These are phyloP conservation scores for Phytophthora litchii DNA, from an alignment of 352 stramenopile species.

Conservation along the genomic window DNA sequence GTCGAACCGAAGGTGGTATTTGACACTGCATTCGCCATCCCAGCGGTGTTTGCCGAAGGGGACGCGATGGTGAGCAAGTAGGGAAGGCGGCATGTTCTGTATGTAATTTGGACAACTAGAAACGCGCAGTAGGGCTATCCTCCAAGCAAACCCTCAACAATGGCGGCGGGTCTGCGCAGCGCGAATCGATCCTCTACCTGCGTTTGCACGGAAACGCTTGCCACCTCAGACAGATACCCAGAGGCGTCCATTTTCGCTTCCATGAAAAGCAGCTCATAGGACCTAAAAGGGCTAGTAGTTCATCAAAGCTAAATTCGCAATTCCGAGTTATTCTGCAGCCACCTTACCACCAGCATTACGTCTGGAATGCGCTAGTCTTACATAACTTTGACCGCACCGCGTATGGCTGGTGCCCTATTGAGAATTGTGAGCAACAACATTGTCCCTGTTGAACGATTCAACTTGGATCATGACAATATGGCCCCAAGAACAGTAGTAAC, in stretches of 20 bases:
- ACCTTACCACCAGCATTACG: conserved; percentile 18
- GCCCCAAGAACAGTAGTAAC: not conserved
- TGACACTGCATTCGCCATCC: conserved; percentile 9
- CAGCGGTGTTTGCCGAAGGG: conserved; percentile 21
- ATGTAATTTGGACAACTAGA: conserved; percentile 41
- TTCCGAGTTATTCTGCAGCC: conserved; percentile 5
- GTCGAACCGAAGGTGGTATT: not conserved
- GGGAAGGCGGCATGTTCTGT: conserved; percentile 23
- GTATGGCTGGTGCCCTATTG: not conserved
- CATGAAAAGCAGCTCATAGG: conserved; percentile 7
- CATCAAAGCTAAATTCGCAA: conserved; percentile 2
- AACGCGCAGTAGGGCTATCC: conserved; percentile 36
- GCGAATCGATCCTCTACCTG: conserved; percentile 19
- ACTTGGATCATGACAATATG: not conserved
- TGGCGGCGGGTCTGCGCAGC: conserved; percentile 3
- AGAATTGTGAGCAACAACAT: not conserved
- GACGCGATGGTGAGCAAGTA: conserved; percentile 10
- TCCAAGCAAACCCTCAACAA: conserved; percentile 19
- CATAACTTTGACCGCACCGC: not conserved
- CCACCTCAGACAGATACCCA: not conserved
- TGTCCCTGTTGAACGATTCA: not conserved
- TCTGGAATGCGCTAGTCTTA: not conserved
- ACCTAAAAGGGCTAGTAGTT: not conserved
- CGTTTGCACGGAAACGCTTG: conserved; percentile 21
- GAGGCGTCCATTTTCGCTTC: conserved; percentile 1